Evolutionary conservation across 1,284 basidiomycete species (phyloP), one percentile per base, ranked within the genome.

Genomic region (Dichomitus squalens): DNA sequence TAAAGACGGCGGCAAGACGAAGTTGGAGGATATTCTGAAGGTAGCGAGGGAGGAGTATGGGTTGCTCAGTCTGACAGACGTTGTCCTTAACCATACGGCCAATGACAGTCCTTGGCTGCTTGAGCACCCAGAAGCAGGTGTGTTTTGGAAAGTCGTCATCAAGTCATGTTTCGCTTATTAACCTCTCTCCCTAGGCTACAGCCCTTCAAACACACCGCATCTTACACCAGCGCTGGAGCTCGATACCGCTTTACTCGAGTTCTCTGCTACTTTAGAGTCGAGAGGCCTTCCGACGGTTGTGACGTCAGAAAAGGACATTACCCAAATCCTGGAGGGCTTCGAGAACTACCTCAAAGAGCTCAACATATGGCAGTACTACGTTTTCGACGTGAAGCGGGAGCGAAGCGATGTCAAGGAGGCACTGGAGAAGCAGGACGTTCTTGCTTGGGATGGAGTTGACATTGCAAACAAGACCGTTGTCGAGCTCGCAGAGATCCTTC

Each of bases 31-130:
- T n/a, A 77, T 85, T 35, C 73, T 95, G 25, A 82, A 79, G 64
- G 66, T 84, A 16, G 93, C 94, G 3, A 85, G 81, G 67, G 85
- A 94, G 43, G 86, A 95, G 71, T 96, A 90, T 65, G 95, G 96
- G 1, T 77, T 98, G 35, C 79, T 96, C 58, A 90, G 87, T 67
- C 72, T 98, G 65, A 97, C 93, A 0, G 96, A 98, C 70, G 91
- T 98, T 43, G 96, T 98, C 16, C 82, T 96, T 59, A 98, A 98
- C 72, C 95, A 98, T 70, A 97, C 95, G 3, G 93, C 95, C 6
- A 91, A 93, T 69, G 93, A 97, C 70, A 94, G 90, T 62, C 80
- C 86, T 8, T 98, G 95, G 95, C 79, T 98, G n/a, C 71, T 85
- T 38, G 85, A 95, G 5, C 95, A 98, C 72, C 95, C 96, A 3